A percentile compares a stretch with the other conserved stretches of the same genome.
Evolutionary conservation across 2,329 filamentous ascomycete genomes (phyloP).

Genomic region (Lithohypha guttulata): DNA sequence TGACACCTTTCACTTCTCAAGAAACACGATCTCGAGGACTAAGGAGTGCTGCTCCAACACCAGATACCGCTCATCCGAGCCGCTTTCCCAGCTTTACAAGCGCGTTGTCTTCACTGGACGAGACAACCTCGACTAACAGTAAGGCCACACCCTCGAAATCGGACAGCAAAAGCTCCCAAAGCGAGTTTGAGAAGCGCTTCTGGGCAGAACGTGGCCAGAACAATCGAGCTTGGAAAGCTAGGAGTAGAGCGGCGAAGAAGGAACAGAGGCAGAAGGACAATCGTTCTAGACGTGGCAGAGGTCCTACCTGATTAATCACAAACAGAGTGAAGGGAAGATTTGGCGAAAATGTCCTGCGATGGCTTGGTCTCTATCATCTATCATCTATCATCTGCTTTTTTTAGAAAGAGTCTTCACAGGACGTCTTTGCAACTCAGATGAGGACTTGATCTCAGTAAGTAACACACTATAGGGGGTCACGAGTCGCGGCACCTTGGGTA

Average conservation of each 20-base stretch:
- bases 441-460: too few species aligned
- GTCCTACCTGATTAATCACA: too few species aligned
- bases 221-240: conserved; percentile 43
- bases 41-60: conserved; percentile 87
- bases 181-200: conserved; percentile 53
- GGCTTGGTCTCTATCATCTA: too few species aligned
- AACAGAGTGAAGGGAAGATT: too few species aligned
- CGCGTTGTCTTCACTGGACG: neutral
- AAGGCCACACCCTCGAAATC: neutral
- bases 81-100: conserved; percentile 22
- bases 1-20: conserved; percentile 72
- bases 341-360: too few species aligned
- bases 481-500: too few species aligned
- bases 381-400: too few species aligned
- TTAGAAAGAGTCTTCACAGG: too few species aligned
- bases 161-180: conserved; percentile 29
- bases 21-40: conserved; percentile 57
- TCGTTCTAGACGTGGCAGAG: too few species aligned
- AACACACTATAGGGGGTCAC: too few species aligned
- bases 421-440: too few species aligned
- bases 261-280: conserved; percentile 51
- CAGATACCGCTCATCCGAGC: conserved; percentile 72
- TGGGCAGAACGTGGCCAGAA: conserved; percentile 43
- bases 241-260: conserved; percentile 50
- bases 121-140: neutral